Evolutionary conservation across 2,329 filamentous ascomycete genomes (phyloP), one percentile per base, ranked within the genome.

Genomic region (Trichophyton schoenleinii): DNA sequence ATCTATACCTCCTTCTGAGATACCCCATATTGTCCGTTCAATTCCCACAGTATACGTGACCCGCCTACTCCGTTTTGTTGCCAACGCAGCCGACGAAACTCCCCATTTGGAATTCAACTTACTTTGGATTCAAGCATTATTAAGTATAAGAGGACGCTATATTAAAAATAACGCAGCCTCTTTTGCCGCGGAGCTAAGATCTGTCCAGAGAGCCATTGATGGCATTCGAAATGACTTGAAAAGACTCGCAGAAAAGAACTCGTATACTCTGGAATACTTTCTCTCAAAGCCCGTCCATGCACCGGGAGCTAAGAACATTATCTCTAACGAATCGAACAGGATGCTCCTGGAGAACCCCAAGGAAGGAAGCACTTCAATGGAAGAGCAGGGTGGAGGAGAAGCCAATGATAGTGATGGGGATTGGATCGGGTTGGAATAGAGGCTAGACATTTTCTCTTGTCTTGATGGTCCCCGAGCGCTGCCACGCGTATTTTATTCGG

Each of bases 71-170:
- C 87, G 90, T 53, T 95, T 96, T 66, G 87, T 97, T 5, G 91
- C 91, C 1, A 82, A 87, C 8, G 89, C 95, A 69, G 88, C 89
- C 0, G 92, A 97, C 68, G 86, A 92, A 70, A 91, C 87, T 1
- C 92, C 91, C 1, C 92, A 96, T 77, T 82, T 99, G 3, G 94
- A 99, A 75, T 95, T 97, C 75, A 95, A 94, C 69, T 78, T 99
- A 52, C 77, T 92, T 7, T 99, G 94, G 94, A 88, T 96, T 69
- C 89, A 94, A 73, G 85, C 89, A 0, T 66, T 86, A 8, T 79
- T 97, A 62, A 87, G 88, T 68, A 85, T 85, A 67, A 92, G 97
- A 72, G 94, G 94, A 38, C 81, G 87, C 22, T 92, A 87, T 80
- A 81, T 99, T 68, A 88, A 89, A 62, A 87, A 91, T 41, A 87